Percentiles rank a stretch among this genome's conserved stretches.
Conservation (phyloP, 2,329 filamentous ascomycete species). For the Sporothrix euskadiensis region DNA sequence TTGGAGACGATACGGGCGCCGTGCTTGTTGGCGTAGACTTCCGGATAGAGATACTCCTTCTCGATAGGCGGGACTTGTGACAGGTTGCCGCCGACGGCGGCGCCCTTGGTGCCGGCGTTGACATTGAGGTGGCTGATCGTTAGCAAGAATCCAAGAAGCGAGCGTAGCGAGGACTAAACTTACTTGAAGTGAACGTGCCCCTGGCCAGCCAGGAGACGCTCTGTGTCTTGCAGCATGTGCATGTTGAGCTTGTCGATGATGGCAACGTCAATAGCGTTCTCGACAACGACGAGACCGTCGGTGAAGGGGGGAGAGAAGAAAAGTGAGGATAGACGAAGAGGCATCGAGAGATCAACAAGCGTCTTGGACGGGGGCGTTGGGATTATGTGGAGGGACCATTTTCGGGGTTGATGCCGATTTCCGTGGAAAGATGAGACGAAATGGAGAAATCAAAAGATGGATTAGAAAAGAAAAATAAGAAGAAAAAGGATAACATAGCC, state of each 20-base stretch:
- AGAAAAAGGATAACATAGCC: background rate
- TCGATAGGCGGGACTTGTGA: constrained; percentile 34
- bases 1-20: constrained; percentile 32
- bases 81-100: constrained; percentile 34
- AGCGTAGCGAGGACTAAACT: background rate
- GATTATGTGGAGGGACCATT: background rate
- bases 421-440: background rate
- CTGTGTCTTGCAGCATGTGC: constrained; percentile 35
- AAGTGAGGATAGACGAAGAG: background rate
- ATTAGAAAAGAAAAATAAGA: background rate
- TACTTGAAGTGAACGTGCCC: constrained; percentile 31
- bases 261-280: constrained; percentile 35
- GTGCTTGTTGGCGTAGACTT: constrained; percentile 39
- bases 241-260: constrained; percentile 38
- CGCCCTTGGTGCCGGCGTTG: constrained; percentile 32
- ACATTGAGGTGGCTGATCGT: constrained; percentile 32
- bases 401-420: background rate
- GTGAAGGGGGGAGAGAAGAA: constrained; percentile 27
- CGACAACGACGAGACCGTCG: constrained; percentile 36
- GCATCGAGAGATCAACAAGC: background rate
- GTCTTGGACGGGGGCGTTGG: background rate
- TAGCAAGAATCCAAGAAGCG: background rate
- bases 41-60: constrained; percentile 27
- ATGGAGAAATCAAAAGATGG: background rate
- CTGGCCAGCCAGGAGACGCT: constrained; percentile 32